phyloP scores from a whole-genome alignment of 2,329 filamentous ascomycete species.

The Stachybotrys chartarum region DNA sequence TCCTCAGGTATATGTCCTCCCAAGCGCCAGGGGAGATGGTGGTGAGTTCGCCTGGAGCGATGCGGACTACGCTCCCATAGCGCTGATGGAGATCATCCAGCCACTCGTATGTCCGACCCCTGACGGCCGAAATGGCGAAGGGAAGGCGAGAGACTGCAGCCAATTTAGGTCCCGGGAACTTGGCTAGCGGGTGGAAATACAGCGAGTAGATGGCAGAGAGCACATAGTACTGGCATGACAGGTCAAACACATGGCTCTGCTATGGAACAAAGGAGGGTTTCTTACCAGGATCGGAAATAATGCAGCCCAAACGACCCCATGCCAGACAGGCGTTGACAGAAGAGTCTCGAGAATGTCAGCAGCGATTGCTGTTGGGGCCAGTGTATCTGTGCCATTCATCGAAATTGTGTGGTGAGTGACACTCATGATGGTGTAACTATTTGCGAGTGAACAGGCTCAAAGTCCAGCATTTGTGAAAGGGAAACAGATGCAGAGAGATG shows the following conservation, averaged over 20 bases:
- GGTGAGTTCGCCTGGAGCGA: not conserved
- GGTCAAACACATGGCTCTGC: not conserved
- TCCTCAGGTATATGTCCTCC: not conserved
- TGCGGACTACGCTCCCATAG: not conserved
- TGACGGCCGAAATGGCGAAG: not conserved
- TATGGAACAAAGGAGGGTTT: no score
- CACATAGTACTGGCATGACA: not conserved
- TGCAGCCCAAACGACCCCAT: no score
- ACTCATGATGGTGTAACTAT: no score
- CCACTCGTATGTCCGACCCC: not conserved
- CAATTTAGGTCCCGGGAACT: not conserved
- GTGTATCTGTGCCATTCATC: no score
- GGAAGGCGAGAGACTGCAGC: not conserved
- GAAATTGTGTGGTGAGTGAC: no score
- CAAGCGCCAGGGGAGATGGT: not conserved
- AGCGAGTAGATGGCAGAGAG: not conserved
- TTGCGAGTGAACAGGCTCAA: no score
- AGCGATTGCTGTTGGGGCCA: no score
- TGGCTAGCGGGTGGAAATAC: not conserved
- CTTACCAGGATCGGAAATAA: no score
- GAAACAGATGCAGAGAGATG: no score
- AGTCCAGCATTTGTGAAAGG: no score
- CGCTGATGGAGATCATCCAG: not conserved
- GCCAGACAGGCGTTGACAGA: no score
- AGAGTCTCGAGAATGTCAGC: no score